Conservation (phyloP, 2,329 filamentous ascomycete genomes). For the Cladophialophora yegresii region DNA sequence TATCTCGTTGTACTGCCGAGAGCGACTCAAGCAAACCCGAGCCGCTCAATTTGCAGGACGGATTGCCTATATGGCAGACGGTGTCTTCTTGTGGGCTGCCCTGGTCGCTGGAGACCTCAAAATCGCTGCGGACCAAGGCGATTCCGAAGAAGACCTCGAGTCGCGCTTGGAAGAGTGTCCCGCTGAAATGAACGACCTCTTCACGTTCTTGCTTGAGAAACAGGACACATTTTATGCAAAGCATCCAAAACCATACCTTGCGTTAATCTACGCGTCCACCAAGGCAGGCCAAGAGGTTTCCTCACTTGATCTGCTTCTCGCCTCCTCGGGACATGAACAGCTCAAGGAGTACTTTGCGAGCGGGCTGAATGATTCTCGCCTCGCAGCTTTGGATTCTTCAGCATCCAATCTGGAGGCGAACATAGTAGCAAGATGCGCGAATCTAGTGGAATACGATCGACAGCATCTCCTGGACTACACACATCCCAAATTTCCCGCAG, state of each 20-base stretch:
- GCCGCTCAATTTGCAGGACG: neutral
- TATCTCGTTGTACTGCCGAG: conserved; percentile 5
- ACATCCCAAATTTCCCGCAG: neutral
- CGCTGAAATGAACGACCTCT: conserved; percentile 16
- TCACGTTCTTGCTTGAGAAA: conserved; percentile 12
- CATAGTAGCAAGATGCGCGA: conserved; percentile 14
- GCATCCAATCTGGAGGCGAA: conserved; percentile 9
- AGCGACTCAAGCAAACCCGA: conserved; percentile 6
- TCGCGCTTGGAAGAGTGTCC: conserved; percentile 12
- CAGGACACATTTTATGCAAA: conserved; percentile 23
- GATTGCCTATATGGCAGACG: conserved; percentile 7
- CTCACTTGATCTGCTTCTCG: conserved; percentile 17
- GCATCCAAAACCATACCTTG: conserved; percentile 20
- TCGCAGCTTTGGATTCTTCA: neutral
- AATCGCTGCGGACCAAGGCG: conserved; percentile 4
- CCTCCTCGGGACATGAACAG: neutral
- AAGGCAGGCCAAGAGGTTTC: too few relatives aligned
- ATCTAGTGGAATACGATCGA: conserved; percentile 11
- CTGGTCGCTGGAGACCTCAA: conserved; percentile 13
- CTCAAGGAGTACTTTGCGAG: neutral
- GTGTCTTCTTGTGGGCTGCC: conserved; percentile 22
- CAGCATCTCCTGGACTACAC: neutral
- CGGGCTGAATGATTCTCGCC: neutral
- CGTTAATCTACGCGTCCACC: neutral
- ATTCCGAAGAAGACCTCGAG: conserved; percentile 12